Percentiles rank a stretch among this genome's conserved stretches.
phyloP scores from a whole-genome alignment of 345 rosid genomes.

The Physaria fendleri region DNA sequence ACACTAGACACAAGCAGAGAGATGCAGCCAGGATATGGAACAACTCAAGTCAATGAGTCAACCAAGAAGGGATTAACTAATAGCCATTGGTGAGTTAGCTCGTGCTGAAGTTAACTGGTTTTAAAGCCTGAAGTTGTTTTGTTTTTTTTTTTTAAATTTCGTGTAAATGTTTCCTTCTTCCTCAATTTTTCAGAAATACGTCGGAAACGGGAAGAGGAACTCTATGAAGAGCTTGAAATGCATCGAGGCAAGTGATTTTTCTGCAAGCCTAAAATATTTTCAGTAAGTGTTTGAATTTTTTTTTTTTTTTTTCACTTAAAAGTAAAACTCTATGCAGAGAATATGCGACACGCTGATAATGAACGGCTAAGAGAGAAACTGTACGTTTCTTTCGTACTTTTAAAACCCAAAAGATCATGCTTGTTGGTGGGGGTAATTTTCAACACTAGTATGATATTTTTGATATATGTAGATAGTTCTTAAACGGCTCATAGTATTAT shows the following conservation, averaged over 20 bases:
- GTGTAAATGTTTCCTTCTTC: slow-evolving; percentile 5
- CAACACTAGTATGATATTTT: slow-evolving; percentile 5
- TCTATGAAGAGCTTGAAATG: slow-evolving; percentile 71
- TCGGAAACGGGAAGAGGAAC: slow-evolving; percentile 83
- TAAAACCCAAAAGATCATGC: slow-evolving; percentile 6
- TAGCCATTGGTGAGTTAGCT: slow-evolving; percentile 46
- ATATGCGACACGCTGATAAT: slow-evolving; percentile 49
- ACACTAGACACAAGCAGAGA: slow-evolving; percentile 33
- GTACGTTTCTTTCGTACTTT: slow-evolving; percentile 24
- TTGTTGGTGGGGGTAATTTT: slow-evolving; percentile 3
- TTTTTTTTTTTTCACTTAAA: neutral
- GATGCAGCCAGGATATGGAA: slow-evolving; percentile 48
- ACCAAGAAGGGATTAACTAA: slow-evolving; percentile 30
- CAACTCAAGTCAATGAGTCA: slow-evolving; percentile 43
- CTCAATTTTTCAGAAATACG: slow-evolving; percentile 59
- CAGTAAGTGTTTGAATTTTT: neutral
- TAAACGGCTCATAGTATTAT: slow-evolving; percentile 4
- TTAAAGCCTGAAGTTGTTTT: neutral
- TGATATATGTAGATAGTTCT: slow-evolving; percentile 27
- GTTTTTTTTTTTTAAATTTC: neutral
- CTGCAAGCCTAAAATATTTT: neutral
- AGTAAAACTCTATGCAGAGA: slow-evolving; percentile 42
- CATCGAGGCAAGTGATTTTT: slow-evolving; percentile 45
- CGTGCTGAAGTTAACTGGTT: neutral
- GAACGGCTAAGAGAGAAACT: slow-evolving; percentile 38